Evolutionary conservation across 805 yeast species (phyloP).

Genomic region (Schizosaccharomyces octosporus): DNA sequence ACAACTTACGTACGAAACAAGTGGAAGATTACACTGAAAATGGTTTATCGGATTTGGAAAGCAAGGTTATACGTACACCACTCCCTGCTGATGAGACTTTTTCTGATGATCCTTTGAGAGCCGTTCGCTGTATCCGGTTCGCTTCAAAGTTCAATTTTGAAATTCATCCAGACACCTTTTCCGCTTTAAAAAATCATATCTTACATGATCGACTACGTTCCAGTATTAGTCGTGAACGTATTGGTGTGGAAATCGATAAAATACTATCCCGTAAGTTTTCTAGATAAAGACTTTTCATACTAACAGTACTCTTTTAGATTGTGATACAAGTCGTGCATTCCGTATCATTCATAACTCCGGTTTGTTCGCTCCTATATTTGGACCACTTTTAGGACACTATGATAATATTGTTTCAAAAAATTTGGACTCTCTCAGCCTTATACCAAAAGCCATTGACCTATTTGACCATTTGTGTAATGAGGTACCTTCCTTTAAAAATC

Average conservation of each 20-base stretch:
- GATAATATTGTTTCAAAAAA: not conserved
- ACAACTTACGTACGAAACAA: conserved; percentile 38
- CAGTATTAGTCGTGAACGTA: conserved; percentile 73
- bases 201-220: conserved; percentile 34
- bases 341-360: not conserved
- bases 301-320: not conserved
- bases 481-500: not conserved
- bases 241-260: conserved; percentile 66
- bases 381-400: not conserved
- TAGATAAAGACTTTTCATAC: conserved; percentile 5
- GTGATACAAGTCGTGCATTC: not conserved
- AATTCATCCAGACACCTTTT: conserved; percentile 30
- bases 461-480: not conserved
- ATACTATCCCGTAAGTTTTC: conserved; percentile 20
- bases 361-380: not conserved
- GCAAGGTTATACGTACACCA: conserved; percentile 68
- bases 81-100: conserved; percentile 66
- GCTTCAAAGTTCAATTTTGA: conserved; percentile 51
- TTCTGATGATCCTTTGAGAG: conserved; percentile 79
- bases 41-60: conserved; percentile 48
- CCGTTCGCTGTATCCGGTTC: conserved; percentile 62
- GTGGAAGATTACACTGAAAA: conserved; percentile 67
- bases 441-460: not conserved
- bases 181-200: conserved; percentile 36
- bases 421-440: not conserved